Conservation (phyloP, 2,329 filamentous ascomycete genomes). For the Fusarium scirpi region DNA sequence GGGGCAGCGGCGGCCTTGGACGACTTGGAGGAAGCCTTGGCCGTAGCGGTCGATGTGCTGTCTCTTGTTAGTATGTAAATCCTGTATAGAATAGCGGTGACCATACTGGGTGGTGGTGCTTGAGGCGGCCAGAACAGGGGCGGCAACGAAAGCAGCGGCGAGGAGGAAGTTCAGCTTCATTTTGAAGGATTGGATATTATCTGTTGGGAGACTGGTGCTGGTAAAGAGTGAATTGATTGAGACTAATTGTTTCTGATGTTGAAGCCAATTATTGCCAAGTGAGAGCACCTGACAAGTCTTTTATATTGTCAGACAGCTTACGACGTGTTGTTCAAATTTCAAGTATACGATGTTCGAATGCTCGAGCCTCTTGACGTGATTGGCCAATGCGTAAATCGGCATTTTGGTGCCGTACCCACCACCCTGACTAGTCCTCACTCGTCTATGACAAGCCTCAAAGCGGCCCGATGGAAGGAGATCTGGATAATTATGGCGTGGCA, state of each 20-base stretch:
- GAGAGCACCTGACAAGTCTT: not conserved
- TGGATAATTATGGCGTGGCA: not conserved
- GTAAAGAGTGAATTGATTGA: not conserved
- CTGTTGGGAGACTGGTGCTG: not conserved
- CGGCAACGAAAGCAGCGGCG: conserved; percentile 7
- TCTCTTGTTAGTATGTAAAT: not conserved
- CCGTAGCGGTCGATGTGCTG: conserved; percentile 5
- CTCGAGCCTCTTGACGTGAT: not conserved
- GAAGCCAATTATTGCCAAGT: no score
- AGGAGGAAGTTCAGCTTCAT: conserved; percentile 29
- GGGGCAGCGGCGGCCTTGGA: conserved; percentile 21
- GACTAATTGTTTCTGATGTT: not conserved
- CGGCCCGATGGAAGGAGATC: not conserved
- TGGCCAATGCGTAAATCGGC: conserved; percentile 25
- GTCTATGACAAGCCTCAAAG: not conserved
- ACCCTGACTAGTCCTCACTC: not conserved
- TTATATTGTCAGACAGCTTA: not conserved
- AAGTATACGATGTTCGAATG: not conserved
- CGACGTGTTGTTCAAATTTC: not conserved
- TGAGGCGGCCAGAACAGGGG: conserved; percentile 11
- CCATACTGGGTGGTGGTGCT: conserved; percentile 17
- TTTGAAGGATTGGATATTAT: not conserved
- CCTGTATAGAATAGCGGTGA: rapidly evolving
- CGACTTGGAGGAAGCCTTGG: not conserved
- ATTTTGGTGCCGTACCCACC: conserved; percentile 14